These are phyloP conservation scores for Neolentinus lepideus DNA, from an alignment of 1,284 basidiomycete species.

Conservation along the genomic window DNA sequence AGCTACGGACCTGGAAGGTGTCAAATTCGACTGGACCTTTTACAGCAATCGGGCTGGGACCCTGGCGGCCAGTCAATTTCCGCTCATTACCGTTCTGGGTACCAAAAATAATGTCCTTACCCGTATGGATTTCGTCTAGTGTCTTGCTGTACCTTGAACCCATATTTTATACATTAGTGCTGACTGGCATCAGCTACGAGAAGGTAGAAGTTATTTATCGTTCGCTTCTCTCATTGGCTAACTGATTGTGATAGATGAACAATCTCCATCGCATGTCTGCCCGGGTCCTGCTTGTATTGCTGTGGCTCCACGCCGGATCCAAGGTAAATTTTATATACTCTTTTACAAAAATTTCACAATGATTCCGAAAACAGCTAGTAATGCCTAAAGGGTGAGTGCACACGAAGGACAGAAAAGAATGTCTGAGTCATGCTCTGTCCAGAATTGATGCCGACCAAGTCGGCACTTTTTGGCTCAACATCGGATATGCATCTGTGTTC, in stretches of 20 bases:
- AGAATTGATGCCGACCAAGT: not conserved
- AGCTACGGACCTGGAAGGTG: not conserved
- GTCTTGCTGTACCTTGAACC: not conserved
- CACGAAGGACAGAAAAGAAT: not conserved
- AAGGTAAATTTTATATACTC: not conserved
- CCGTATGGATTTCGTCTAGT: not conserved
- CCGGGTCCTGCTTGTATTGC: not conserved
- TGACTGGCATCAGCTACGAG: not conserved
- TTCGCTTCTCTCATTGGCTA: not conserved
- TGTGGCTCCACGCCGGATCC: slow-evolving; percentile 2
- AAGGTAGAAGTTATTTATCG: not conserved
- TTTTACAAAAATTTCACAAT: not conserved
- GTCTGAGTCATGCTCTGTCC: not conserved
- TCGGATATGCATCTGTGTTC: slow-evolving; percentile 30
- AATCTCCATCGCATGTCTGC: slow-evolving; percentile 2
- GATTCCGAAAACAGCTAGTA: not conserved
- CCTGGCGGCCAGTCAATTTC: not conserved
- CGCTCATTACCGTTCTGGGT: not conserved
- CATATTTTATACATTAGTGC: not conserved
- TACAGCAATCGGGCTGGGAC: not conserved
- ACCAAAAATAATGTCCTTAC: slow-evolving; percentile 1
- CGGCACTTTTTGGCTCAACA: slow-evolving; percentile 24
- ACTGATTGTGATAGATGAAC: not conserved
- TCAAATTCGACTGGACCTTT: not conserved
- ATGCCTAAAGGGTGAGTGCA: not conserved